Conservation (phyloP, 1,139 yeast species). For the Suhomyces taliae region DNA sequence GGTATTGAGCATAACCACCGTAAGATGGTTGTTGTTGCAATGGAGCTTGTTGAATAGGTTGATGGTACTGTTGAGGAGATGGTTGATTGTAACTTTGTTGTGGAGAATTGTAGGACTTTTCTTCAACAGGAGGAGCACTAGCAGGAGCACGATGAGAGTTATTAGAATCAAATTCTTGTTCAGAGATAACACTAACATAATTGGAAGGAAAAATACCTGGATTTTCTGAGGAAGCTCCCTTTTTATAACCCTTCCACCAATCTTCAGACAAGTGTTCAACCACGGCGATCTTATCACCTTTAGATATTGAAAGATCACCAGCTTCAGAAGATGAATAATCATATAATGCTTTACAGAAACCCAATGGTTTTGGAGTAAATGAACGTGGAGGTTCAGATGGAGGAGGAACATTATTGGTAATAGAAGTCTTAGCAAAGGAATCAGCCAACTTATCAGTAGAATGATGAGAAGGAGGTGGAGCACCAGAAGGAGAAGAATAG, state of each 20-base stretch:
- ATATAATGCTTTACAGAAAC: slow-evolving; percentile 64
- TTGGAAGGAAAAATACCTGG: slow-evolving; percentile 90
- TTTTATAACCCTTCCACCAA: slow-evolving; percentile 83
- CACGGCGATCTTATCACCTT: slow-evolving; percentile 70
- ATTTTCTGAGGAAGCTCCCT: slow-evolving; percentile 39
- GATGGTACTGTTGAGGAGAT: slow-evolving; percentile 17
- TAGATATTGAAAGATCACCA: slow-evolving; percentile 64
- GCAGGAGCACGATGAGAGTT: slow-evolving; percentile 10
- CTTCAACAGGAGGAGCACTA: slow-evolving; percentile 8
- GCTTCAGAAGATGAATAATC: slow-evolving; percentile 69
- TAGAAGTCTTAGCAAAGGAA: slow-evolving; percentile 24
- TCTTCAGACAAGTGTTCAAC: slow-evolving; percentile 75
- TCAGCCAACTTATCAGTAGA: slow-evolving; percentile 20
- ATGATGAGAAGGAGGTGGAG: slow-evolving; percentile 9
- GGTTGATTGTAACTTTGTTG: slow-evolving; percentile 17
- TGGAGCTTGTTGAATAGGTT: slow-evolving; percentile 10
- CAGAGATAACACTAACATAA: slow-evolving; percentile 60
- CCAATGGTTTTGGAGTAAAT: slow-evolving; percentile 28
- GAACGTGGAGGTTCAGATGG: slow-evolving; percentile 23
- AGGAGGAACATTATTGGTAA: slow-evolving; percentile 22
- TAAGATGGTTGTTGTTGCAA: slow-evolving; percentile 34
- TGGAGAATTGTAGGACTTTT: slow-evolving; percentile 19
- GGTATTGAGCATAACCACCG: slow-evolving; percentile 50
- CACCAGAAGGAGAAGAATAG: slow-evolving; percentile 17
- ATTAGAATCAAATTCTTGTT: slow-evolving; percentile 30